Evolutionary conservation across 345 rosid species (phyloP).

Genomic region (Physaria fendleri): DNA sequence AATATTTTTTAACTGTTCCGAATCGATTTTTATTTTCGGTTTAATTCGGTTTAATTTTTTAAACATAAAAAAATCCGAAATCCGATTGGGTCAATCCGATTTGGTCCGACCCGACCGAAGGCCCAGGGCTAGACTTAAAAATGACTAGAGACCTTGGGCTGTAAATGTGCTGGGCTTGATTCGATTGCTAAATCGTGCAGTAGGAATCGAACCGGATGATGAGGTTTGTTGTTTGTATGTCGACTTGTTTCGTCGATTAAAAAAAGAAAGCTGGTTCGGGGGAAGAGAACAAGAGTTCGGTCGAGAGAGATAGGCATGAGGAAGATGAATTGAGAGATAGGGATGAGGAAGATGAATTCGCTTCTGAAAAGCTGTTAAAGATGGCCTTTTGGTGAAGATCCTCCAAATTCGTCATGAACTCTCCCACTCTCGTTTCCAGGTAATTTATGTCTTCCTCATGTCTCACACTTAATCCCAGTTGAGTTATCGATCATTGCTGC

Average conservation of each 20-base stretch:
- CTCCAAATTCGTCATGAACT: slow-evolving; percentile 56
- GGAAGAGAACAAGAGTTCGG: neutral
- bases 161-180: too few relatives aligned
- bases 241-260: neutral
- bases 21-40: too few relatives aligned
- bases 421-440: slow-evolving; percentile 48
- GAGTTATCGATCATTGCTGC: neutral
- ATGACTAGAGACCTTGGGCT: too few relatives aligned
- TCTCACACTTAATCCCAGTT: neutral
- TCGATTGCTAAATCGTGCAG: too few relatives aligned
- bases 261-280: neutral
- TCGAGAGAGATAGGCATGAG: too few relatives aligned
- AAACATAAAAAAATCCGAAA: too few relatives aligned
- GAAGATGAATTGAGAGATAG: too few relatives aligned
- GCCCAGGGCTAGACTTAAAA: too few relatives aligned
- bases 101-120: too few relatives aligned
- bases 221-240: neutral
- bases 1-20: too few relatives aligned
- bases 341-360: slow-evolving; percentile 41
- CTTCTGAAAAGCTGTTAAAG: slow-evolving; percentile 43
- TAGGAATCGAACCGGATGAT: neutral
- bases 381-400: slow-evolving; percentile 34
- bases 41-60: too few relatives aligned
- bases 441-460: slow-evolving; percentile 4
- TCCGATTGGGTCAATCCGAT: too few relatives aligned